These are phyloP conservation scores for Coniosporium tulheliwenetii DNA, from an alignment of 2,329 filamentous ascomycete species.

Conservation along the genomic window DNA sequence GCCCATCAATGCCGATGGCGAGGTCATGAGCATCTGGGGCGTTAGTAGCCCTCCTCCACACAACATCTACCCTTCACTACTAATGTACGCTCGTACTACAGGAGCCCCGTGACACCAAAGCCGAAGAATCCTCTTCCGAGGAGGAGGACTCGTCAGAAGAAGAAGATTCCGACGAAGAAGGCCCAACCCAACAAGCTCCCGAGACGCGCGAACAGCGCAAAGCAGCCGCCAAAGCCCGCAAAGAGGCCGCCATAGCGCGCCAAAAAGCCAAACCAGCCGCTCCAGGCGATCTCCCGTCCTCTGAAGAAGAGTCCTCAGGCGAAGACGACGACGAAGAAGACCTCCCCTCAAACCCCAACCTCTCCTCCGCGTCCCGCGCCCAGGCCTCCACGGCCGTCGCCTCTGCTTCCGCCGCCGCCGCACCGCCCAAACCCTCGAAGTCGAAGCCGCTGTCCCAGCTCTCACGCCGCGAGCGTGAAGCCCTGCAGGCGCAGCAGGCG, in stretches of 20 bases:
- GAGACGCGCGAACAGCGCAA: slow-evolving; percentile 78
- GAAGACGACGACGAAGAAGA: slow-evolving; percentile 41
- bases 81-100: slow-evolving; percentile 8
- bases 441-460: slow-evolving; percentile 39
- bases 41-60: slow-evolving; percentile 26
- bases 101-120: slow-evolving; percentile 9
- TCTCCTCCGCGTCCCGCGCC: slow-evolving; percentile 50
- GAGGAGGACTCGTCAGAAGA: slow-evolving; percentile 19
- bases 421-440: slow-evolving; percentile 38
- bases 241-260: slow-evolving; percentile 72
- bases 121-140: slow-evolving; percentile 26
- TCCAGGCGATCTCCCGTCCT: slow-evolving; percentile 73
- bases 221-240: slow-evolving; percentile 75
- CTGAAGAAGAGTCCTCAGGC: slow-evolving; percentile 29
- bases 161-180: slow-evolving; percentile 25
- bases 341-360: slow-evolving; percentile 84
- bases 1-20: slow-evolving; percentile 78
- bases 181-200: slow-evolving; percentile 29
- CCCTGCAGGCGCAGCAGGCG: slow-evolving; percentile 70
- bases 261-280: slow-evolving; percentile 57
- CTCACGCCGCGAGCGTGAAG: slow-evolving; percentile 56
- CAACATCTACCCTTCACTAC: slow-evolving; percentile 1
- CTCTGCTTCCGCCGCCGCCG: slow-evolving; percentile 26
- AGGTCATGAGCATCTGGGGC: slow-evolving; percentile 78
- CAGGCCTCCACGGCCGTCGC: slow-evolving; percentile 42